phyloP scores from a whole-genome alignment of 2,329 filamentous ascomycete genomes.

The Colletotrichum sp. region DNA sequence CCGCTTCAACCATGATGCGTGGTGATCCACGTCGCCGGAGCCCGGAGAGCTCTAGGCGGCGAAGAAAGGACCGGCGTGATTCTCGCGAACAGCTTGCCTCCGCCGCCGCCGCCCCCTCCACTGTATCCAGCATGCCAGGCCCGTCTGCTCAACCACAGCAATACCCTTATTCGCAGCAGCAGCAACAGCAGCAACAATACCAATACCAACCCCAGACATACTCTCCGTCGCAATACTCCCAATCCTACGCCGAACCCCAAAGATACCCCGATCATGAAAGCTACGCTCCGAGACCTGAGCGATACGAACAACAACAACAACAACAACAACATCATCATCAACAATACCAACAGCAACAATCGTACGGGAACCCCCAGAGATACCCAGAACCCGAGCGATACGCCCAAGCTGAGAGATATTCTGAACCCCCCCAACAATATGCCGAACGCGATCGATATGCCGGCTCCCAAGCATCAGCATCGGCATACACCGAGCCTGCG shows the following conservation, averaged over 20 bases:
- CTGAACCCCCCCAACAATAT: conserved; percentile 1
- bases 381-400: conserved; percentile 11
- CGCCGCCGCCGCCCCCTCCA: not conserved
- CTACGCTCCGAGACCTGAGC: not conserved
- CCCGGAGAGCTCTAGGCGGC: conserved; percentile 59
- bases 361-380: not conserved
- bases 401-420: not conserved
- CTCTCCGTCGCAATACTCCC: conserved; percentile 26
- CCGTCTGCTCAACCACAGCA: conserved; percentile 1
- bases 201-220: not conserved
- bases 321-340: not conserved
- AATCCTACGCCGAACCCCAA: conserved; percentile 21
- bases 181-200: not conserved
- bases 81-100: conserved; percentile 17
- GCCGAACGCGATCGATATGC: conserved; percentile 6
- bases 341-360: not conserved
- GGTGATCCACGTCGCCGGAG: conserved; percentile 58
- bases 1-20: conserved; percentile 53
- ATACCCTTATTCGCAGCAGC: not conserved
- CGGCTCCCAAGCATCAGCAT: conserved; percentile 8
- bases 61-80: conserved; percentile 31
- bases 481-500: conserved; percentile 6
- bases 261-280: conserved; percentile 21
- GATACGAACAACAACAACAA: not conserved
- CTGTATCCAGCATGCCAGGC: conserved; percentile 2